Evolutionary conservation across 495 filamentous ascomycete species (phyloP), one percentile per base, ranked within the genome.

Genomic region (Penicillium flavigenum): DNA sequence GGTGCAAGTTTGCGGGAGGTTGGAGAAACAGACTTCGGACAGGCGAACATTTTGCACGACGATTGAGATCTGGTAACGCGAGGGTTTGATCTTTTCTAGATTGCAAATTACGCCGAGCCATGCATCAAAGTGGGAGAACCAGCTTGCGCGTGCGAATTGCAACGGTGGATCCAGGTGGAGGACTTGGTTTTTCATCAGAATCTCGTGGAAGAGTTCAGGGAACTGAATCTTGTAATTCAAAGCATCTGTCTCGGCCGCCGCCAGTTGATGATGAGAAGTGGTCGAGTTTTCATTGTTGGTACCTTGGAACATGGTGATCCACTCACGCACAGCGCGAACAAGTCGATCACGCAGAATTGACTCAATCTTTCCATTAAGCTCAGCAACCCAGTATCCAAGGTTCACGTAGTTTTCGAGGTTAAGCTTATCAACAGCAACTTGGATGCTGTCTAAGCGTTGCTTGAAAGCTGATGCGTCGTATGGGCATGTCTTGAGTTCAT

Each of bases 391-490:
- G 63, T 83, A 85, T 6, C 82, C 79, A 29, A 99, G 81, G 59
- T 99, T 99, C 52, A 91, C 86, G 63, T 96, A 99, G 64, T 91
- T 91, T 68, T 98, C 92, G 19, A 98, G 77, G 57, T 96, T 97
- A 41, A 99, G 83, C 66, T 96, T 92, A 76, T 99, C 95, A 9
- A 98, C 92, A 5, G 90, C 83, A 17, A 80, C 85, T 68, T 99
- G 94, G 53, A 98, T 90, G 2, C 77, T 79, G 58, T 95, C 89
- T 38, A 99, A 75, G n/a, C 85, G 86, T 26, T 84, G 76, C 58
- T 88, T 85, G 69, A 99, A 96, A 4, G 86, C 81, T 16, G 82
- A 74, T 6, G 81, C 74, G 34, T 90, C 85, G 65, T 95, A 99
- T 2, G 88, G 79, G 63, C 95, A 98, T 8, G 83, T 87, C 61